Evolutionary conservation across 257 asterid species (phyloP), one percentile per base, ranked within the genome.

Genomic region (Ajuga chamaepitys): DNA sequence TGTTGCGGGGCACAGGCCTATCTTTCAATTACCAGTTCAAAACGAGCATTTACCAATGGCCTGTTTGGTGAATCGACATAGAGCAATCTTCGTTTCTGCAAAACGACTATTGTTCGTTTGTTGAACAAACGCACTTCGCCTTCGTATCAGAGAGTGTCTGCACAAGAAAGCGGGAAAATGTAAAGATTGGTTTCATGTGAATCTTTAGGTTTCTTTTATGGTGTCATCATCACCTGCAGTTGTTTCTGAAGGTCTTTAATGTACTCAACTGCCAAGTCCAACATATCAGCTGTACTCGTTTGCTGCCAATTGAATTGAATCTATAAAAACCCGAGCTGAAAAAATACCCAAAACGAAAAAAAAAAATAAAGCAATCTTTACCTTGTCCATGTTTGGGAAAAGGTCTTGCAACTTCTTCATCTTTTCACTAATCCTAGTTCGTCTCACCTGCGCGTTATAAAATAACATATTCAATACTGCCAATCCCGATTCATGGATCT

Each of bases 381-480:
- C 97, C 95, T 89, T 89, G 83, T 89, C 97, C 89, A 90, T 77
- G 42, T 77, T 79, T 40, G 97, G 97, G 67, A 86, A 85, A 63
- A 90, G 91, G 46, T 90, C 97, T 81, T 88, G 95, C 73, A 90
- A 78, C 71, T 87, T 88, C 85, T 85, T 90, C 90, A 90, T 90
- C 76, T 85, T 85, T 53, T 87, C 93, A 30, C 97, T 90, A 40
- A 90, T 90, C 46, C 88, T 81, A 8, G 86, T 87, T 41, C 96
- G 75, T 61, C 97, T 82, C 80, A 85, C 51, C 96, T 90, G 62
- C 46, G 24, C 28, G 54, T 67, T 22, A 21, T 9, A 58, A 9
- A 48, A 55, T 18, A 50, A 51, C 9, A 30, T n/a, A n/a, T n/a
- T n/a, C n/a, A n/a, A n/a, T n/a, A n/a, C n/a, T n/a, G n/a, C n/a